Percentiles rank a stretch among this genome's conserved stretches.
Evolutionary conservation across 805 yeast species (phyloP).

Genomic region (Torulaspora indica): DNA sequence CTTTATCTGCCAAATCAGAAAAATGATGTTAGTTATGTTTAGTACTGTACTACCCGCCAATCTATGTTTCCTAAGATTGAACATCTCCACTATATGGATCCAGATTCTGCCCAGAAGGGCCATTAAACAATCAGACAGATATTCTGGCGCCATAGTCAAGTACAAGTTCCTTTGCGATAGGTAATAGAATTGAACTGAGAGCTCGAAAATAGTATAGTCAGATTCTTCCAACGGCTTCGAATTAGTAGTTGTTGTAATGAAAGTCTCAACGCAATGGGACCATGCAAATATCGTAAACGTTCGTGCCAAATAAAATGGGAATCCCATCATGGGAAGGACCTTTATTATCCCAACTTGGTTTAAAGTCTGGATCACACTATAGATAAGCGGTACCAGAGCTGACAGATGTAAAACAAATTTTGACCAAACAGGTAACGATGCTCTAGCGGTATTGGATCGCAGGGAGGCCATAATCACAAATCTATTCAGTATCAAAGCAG

Average conservation of each 20-base stretch:
- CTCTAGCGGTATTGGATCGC: slow-evolving; percentile 35
- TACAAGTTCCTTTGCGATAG: slow-evolving; percentile 12
- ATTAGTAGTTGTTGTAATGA: slow-evolving; percentile 49
- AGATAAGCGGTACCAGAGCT: slow-evolving; percentile 20
- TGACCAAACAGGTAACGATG: slow-evolving; percentile 27
- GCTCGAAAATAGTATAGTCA: slow-evolving; percentile 30
- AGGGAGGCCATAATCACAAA: slow-evolving; percentile 55
- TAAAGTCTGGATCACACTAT: slow-evolving; percentile 12
- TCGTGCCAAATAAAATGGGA: slow-evolving; percentile 34
- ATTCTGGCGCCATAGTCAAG: slow-evolving; percentile 6
- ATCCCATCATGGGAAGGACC: slow-evolving; percentile 45
- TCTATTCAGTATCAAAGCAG: slow-evolving; percentile 55
- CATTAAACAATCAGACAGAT: slow-evolving; percentile 40
- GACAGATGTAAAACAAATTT: slow-evolving; percentile 34
- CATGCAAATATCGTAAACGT: slow-evolving; percentile 28
- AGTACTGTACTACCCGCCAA: slow-evolving; percentile 59
- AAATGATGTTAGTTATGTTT: slow-evolving; percentile 50
- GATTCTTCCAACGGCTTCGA: slow-evolving; percentile 25
- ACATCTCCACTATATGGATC: slow-evolving; percentile 58
- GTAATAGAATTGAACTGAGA: slow-evolving; percentile 26
- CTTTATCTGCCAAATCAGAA: slow-evolving; percentile 41
- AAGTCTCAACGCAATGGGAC: slow-evolving; percentile 47
- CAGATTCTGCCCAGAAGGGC: slow-evolving; percentile 55
- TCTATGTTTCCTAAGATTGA: slow-evolving; percentile 50
- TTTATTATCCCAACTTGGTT: slow-evolving; percentile 12